These are phyloP conservation scores for Trametopsis cervina DNA, from an alignment of 768 basidiomycete species.

Conservation along the genomic window DNA sequence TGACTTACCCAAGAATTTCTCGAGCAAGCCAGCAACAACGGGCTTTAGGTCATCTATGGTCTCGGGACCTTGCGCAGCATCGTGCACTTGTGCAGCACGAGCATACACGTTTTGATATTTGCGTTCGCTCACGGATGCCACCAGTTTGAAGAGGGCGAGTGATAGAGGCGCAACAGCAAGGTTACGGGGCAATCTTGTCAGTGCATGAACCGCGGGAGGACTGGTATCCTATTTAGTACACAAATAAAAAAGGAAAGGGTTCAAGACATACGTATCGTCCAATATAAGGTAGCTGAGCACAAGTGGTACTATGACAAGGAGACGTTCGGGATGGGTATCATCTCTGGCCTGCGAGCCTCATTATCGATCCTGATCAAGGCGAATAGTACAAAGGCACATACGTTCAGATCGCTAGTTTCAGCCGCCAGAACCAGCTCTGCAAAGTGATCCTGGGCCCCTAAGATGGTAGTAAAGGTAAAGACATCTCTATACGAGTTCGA, in stretches of 20 bases:
- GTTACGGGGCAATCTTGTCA: slow-evolving; percentile 47
- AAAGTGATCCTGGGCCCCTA: slow-evolving; percentile 39
- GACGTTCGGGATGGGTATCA: slow-evolving; percentile 18
- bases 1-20: slow-evolving; percentile 46
- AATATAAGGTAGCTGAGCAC: slow-evolving; percentile 59
- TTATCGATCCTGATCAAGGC: slow-evolving; percentile 1
- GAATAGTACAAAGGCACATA: slow-evolving; percentile 24
- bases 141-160: slow-evolving; percentile 39
- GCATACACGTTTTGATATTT: slow-evolving; percentile 50
- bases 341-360: slow-evolving; percentile 14
- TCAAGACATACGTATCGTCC: slow-evolving; percentile 49
- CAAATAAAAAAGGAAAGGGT: background rate
- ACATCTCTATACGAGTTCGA: slow-evolving; percentile 31
- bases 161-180: slow-evolving; percentile 38
- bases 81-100: slow-evolving; percentile 36
- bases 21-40: slow-evolving; percentile 37
- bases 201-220: slow-evolving; percentile 50
- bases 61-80: slow-evolving; percentile 35
- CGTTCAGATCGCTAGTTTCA: slow-evolving; percentile 48
- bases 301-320: slow-evolving; percentile 52
- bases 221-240: slow-evolving; percentile 32
- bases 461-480: slow-evolving; percentile 37
- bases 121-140: slow-evolving; percentile 45
- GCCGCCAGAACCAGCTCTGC: slow-evolving; percentile 37
- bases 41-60: slow-evolving; percentile 42